Base-by-base conservation (phyloP, 768 basidiomycete genomes). In the Psilocybe cyanescens region DNA sequence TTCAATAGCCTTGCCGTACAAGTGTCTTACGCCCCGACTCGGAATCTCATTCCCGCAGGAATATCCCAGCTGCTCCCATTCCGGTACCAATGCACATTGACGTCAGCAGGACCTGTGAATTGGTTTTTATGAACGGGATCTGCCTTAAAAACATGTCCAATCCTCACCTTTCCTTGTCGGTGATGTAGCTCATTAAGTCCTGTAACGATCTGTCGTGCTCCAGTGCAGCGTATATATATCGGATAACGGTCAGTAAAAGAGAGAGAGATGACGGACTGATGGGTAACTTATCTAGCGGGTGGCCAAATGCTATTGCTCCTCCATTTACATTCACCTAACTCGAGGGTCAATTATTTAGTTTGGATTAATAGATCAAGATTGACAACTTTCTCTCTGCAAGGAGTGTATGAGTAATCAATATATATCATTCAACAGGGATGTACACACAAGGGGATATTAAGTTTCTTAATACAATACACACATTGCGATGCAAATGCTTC, bases 401-500 rank as follows among this genome's bases (percentile, higher is more conserved):
- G 35, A 51, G 52, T 9, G 37, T 60, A 33, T 47, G 37, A 57
- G 19, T 35, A 33, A 30, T 60, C n/a, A 46, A 44, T 31, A n/a
- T 19, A 55, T 16, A 51, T 3, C 17, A 61, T 62, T 30, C 9
- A 16, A 47, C 2, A 11, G 14, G 47, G 24, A 39, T 24, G 24
- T 30, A 63, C 71, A 59, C 65, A 81, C 82, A 65, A 73, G n/a
- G 79, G 73, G 28, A 96, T 78, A 11, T 79, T 81, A 16, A 95
- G 84, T 59, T 83, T 71, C 64, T 87, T 87, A 37, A 92, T 74
- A 53, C 83, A 85, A 70, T 96, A 93, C 0, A 90, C 83, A 60
- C 84, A 91, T 76, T 91, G 91, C 0, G 91, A 92, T 8, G 93
- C 92, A 67, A 96, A 95, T 0, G 94, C 94, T 69, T 96, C 94